Percentiles rank a stretch among this genome's conserved stretches.
Evolutionary conservation across 2,329 filamentous ascomycete species (phyloP).

Genomic region (Diaporthe velutina): DNA sequence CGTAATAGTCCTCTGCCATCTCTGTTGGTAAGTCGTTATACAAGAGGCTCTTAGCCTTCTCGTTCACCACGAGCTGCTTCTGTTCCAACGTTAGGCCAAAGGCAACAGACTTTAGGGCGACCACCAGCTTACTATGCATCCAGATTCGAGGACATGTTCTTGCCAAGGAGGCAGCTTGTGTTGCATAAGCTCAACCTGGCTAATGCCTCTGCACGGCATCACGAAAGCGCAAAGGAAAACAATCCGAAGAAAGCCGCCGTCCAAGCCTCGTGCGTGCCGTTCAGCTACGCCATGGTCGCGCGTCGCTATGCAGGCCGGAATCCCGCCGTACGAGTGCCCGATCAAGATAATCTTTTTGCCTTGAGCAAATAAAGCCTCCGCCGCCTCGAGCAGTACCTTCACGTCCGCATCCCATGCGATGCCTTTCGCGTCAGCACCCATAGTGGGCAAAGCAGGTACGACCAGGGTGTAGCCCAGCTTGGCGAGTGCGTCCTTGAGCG

Average conservation of each 20-base stretch:
- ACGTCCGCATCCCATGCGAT: constrained; percentile 10
- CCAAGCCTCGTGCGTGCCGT: background rate
- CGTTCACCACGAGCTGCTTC: background rate
- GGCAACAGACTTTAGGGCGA: background rate
- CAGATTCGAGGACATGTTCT: background rate
- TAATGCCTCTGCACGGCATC: background rate
- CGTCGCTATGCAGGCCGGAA: background rate
- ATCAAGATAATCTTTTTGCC: constrained; percentile 1
- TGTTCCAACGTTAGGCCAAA: background rate
- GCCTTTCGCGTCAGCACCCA: background rate
- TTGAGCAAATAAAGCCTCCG: background rate
- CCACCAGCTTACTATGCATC: background rate
- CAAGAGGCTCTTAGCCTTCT: background rate
- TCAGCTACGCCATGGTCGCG: background rate
- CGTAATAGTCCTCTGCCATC: background rate
- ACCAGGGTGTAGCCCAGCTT: background rate
- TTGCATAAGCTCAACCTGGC: background rate
- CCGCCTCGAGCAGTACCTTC: background rate
- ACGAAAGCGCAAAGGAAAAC: background rate
- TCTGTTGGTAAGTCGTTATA: background rate
- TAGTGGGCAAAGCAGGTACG: background rate
- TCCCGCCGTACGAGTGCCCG: constrained; percentile 24
- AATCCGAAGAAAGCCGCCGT: background rate
- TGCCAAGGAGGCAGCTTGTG: background rate
- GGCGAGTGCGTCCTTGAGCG: background rate